Evolutionary conservation across 352 stramenopile genomes (phyloP).

Genomic region (Pythium guiyangense): DNA sequence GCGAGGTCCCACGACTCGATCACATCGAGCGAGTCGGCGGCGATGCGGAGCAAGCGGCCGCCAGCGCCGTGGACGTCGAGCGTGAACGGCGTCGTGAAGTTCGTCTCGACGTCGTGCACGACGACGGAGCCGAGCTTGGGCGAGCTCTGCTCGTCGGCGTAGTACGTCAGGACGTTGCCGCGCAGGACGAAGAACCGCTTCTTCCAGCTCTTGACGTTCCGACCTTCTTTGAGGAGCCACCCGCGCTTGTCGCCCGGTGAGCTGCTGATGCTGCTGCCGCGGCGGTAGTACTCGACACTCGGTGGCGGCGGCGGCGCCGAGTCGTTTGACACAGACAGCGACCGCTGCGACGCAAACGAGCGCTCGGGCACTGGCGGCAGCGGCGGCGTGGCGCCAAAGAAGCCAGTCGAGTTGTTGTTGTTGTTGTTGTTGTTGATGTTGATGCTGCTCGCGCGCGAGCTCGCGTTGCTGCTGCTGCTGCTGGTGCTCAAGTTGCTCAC

Average conservation of each 20-base stretch:
- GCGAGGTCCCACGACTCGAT: conserved; percentile 35
- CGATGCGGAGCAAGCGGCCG: conserved; percentile 23
- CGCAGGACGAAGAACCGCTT: conserved; percentile 47
- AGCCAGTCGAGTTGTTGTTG: conserved; percentile 2
- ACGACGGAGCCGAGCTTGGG: conserved; percentile 20
- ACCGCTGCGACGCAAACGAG: conserved; percentile 3
- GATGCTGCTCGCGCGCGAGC: neutral
- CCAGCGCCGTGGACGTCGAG: conserved; percentile 25
- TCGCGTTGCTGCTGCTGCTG: conserved; percentile 1
- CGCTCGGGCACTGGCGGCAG: neutral
- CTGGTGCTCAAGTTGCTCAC: conserved; percentile 4
- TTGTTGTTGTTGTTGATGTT: too few species aligned
- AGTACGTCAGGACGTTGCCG: conserved; percentile 51
- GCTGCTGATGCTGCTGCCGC: conserved; percentile 1
- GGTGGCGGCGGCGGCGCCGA: too few species aligned
- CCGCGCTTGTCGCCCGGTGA: conserved; percentile 13
- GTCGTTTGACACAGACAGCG: neutral
- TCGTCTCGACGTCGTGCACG: conserved; percentile 25
- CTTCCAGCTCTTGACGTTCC: conserved; percentile 46
- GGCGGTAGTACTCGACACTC: neutral
- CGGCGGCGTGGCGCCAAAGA: neutral
- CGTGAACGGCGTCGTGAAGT: conserved; percentile 24
- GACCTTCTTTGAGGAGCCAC: conserved; percentile 39
- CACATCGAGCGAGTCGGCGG: conserved; percentile 25
- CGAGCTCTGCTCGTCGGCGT: conserved; percentile 20